Evolutionary conservation across 345 rosid genomes (phyloP).

Genomic region (Chamaenerion angustifolium): DNA sequence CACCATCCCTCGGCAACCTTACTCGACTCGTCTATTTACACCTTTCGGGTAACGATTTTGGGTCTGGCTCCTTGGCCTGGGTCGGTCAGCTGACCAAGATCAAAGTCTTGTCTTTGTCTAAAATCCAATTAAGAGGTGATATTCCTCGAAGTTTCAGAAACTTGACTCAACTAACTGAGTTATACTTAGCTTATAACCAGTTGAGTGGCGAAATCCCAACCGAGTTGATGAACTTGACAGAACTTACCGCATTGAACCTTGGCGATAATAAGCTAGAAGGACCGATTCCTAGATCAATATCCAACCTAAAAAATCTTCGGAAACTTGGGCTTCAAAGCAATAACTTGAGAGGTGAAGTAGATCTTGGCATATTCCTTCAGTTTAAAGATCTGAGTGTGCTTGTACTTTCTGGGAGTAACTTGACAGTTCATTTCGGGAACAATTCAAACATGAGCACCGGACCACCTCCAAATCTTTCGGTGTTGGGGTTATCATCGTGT

Average conservation of each 20-base stretch:
- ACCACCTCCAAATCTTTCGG: too few relatives aligned
- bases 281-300: slow-evolving; percentile 1
- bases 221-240: not conserved
- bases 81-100: too few relatives aligned
- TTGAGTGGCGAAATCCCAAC: slow-evolving; percentile 5
- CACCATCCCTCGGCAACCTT: not conserved
- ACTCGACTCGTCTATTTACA: slow-evolving; percentile 4
- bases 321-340: not conserved
- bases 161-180: not conserved
- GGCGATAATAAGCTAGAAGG: slow-evolving; percentile 3
- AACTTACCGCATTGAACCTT: not conserved
- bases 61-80: too few relatives aligned
- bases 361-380: too few relatives aligned
- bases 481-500: too few relatives aligned
- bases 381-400: too few relatives aligned
- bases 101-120: not conserved
- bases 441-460: too few relatives aligned
- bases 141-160: not conserved
- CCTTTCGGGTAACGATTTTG: not conserved
- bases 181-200: not conserved
- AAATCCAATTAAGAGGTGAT: not conserved
- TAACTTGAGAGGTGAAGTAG: slow-evolving; percentile 9
- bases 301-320: slow-evolving; percentile 1
- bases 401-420: too few relatives aligned
- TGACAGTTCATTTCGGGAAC: too few relatives aligned